A percentile compares a stretch with the other conserved stretches of the same genome.
These are phyloP conservation scores for Anisodus acutangulus DNA, from an alignment of 257 asterid species.

Conservation along the genomic window DNA sequence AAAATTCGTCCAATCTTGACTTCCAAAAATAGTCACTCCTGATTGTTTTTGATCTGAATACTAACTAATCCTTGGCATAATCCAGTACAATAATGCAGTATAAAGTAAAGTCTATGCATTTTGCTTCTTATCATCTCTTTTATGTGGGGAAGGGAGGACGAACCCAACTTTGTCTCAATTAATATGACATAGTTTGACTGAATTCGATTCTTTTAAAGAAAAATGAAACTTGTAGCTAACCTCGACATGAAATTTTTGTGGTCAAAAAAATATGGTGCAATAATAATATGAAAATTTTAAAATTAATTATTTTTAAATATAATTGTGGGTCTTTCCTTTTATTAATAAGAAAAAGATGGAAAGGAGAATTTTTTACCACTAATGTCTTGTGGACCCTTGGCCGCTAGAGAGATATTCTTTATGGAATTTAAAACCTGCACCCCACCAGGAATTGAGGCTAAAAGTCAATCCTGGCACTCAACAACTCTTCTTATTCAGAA, in stretches of 20 bases:
- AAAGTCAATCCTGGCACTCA: background rate
- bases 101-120: background rate
- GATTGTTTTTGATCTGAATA: background rate
- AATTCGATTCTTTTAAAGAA: background rate
- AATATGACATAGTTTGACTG: background rate
- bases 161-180: too few relatives aligned
- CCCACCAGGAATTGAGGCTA: background rate
- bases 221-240: too few relatives aligned
- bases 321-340: too few relatives aligned
- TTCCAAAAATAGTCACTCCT: background rate
- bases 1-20: background rate
- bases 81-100: background rate
- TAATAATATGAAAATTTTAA: background rate
- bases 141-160: background rate
- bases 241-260: background rate
- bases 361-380: background rate
- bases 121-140: background rate
- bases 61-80: background rate
- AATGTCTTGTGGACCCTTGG: background rate
- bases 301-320: background rate
- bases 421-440: background rate
- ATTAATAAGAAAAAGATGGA: too few relatives aligned
- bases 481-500: background rate
- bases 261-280: background rate
- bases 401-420: background rate